Conservation (phyloP, 768 basidiomycete species). For the Suillus paluster region DNA sequence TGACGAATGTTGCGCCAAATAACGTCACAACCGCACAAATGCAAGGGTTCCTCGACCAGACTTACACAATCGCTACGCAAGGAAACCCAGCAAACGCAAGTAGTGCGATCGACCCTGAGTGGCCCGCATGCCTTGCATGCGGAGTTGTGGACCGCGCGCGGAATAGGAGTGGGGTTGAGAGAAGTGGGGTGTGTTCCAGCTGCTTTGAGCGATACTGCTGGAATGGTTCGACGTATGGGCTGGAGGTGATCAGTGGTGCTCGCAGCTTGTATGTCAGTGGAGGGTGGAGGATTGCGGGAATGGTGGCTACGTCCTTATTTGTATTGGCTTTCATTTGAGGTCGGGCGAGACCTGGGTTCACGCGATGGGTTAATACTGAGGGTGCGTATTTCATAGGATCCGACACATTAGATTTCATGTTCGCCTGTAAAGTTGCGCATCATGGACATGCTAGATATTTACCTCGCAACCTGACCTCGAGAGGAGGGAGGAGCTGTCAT, state of each 20-base stretch:
- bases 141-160: conserved; percentile 48
- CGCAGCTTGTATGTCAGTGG: neutral
- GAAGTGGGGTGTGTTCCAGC: conserved; percentile 11
- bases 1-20: conserved; percentile 36
- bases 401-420: too few relatives aligned
- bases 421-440: too few relatives aligned
- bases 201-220: conserved; percentile 32
- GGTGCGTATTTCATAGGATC: too few relatives aligned
- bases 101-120: conserved; percentile 34
- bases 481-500: too few relatives aligned
- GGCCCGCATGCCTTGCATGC: conserved; percentile 50
- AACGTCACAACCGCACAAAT: conserved; percentile 28
- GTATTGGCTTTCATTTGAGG: neutral
- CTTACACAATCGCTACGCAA: conserved; percentile 42
- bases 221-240: conserved; percentile 10
- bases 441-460: too few relatives aligned
- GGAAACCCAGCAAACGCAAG: conserved; percentile 35
- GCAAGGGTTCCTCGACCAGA: conserved; percentile 46
- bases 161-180: conserved; percentile 10
- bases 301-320: neutral
- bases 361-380: too few relatives aligned
- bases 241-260: neutral
- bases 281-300: neutral
- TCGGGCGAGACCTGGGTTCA: too few relatives aligned
- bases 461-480: too few relatives aligned